Evolutionary conservation across 106 monocot genomes (phyloP).

Genomic region (Cymbidium sinense): DNA sequence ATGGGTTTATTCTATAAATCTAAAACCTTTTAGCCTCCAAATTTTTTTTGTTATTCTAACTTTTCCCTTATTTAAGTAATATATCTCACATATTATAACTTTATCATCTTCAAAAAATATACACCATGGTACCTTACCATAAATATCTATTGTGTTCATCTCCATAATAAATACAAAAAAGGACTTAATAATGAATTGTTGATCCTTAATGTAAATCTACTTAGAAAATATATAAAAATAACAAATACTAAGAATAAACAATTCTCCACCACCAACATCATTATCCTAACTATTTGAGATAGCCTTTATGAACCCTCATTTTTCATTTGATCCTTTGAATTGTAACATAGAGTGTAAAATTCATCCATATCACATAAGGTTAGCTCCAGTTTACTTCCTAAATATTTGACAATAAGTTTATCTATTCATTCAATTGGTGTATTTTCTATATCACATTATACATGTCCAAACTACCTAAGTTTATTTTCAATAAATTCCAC

Average conservation of each 20-base stretch:
- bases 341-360: neutral
- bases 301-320: neutral
- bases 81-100: neutral
- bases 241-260: neutral
- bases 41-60: neutral
- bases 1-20: neutral
- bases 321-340: neutral
- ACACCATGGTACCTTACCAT: neutral
- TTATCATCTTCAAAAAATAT: neutral
- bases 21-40: neutral
- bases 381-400: neutral
- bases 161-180: too few relatives aligned
- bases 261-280: neutral
- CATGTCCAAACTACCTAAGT: too few relatives aligned
- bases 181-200: too few relatives aligned
- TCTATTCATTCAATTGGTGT: neutral
- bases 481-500: too few relatives aligned
- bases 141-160: neutral
- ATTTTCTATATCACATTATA: neutral
- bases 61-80: neutral
- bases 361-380: too few relatives aligned
- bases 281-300: neutral
- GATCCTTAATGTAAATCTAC: too few relatives aligned
- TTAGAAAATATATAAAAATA: too few relatives aligned
- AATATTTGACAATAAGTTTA: neutral